Evolutionary conservation across 106 monocot species (phyloP), one percentile per base, ranked within the genome.

Genomic region (Dioscorea zingiberensis): DNA sequence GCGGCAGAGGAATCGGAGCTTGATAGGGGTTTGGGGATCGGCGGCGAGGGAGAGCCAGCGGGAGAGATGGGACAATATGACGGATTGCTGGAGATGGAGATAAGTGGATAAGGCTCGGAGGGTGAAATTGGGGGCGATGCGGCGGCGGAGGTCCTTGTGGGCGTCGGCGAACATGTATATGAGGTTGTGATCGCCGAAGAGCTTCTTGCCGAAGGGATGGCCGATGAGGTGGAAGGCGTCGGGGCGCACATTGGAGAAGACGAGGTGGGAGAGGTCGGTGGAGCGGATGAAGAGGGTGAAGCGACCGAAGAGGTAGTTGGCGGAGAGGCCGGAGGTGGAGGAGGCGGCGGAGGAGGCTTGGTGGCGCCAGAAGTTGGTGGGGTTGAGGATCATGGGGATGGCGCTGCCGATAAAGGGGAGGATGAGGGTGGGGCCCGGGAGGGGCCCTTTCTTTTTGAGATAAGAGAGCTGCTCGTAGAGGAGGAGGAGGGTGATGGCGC

Each of bases 171-270:
- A 91, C 87, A 95, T 85, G 81, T 95, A 95, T 71, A 95, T 95
- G 62, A 95, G 77, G 74, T 91, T 95, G 81, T 91, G 95, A 7
- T 95, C 91, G 44, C 95, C 95, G 71, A 95, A 95, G 59, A 95
- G 88, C 78, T 83, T 91, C 69, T 79, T 85, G 47, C 88, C 95
- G 70, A 91, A 95, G 24, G 95, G 95, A 64, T 91, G 91, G 56
- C 91, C 95, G 75, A 91, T 85, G 65, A 91, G 77, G 71, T 87
- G 87, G 78, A 95, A 95, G 61, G 91, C 91, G 53, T 95, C 95
- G 55, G 91, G 83, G 44, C 91, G 79, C 63, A 95, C 95, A 72
- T 95, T 95, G 76, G 91, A 64, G 76, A 95, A 91, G 67, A 95
- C 48, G 44, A 66, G 78, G 60, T 97, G 95, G 44, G 91, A 91